These are phyloP conservation scores for Medicago truncatula DNA, from an alignment of 306 rosid genomes.

Conservation along the genomic window DNA sequence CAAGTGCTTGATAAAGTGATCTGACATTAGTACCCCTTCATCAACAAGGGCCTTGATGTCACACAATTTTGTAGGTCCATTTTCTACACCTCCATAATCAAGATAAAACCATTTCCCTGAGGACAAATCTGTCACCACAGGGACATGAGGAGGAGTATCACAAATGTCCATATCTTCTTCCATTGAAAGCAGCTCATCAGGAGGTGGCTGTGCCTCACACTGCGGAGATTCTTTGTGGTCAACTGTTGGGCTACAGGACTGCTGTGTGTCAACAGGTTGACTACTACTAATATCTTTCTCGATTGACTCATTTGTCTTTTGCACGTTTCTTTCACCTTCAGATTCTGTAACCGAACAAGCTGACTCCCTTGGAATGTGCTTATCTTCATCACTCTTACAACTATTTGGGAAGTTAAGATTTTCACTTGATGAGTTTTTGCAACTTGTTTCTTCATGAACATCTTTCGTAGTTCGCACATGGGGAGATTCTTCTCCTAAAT, in stretches of 20 bases:
- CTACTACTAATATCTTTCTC: slow-evolving; percentile 52
- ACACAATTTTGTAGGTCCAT: slow-evolving; percentile 81
- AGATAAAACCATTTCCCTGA: slow-evolving; percentile 95
- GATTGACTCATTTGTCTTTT: slow-evolving; percentile 44
- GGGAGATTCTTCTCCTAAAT: slow-evolving; percentile 68
- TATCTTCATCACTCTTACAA: slow-evolving; percentile 68
- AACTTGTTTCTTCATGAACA: slow-evolving; percentile 53
- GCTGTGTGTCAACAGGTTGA: slow-evolving; percentile 60
- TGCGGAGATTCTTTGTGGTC: slow-evolving; percentile 56
- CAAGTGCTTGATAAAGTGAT: slow-evolving; percentile 90
- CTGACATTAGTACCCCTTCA: slow-evolving; percentile 82
- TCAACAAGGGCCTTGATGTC: slow-evolving; percentile 86
- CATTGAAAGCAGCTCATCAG: slow-evolving; percentile 90
- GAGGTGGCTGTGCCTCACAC: slow-evolving; percentile 55
- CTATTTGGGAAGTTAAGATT: slow-evolving; percentile 51
- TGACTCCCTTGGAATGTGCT: slow-evolving; percentile 59
- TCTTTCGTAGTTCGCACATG: slow-evolving; percentile 56
- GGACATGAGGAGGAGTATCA: slow-evolving; percentile 95
- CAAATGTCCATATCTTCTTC: slow-evolving; percentile 99
- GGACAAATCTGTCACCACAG: slow-evolving; percentile 66
- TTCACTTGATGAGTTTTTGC: slow-evolving; percentile 63
- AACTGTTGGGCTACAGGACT: slow-evolving; percentile 62
- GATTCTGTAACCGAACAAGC: slow-evolving; percentile 64
- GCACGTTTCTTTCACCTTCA: slow-evolving; percentile 55
- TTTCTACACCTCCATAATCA: slow-evolving; percentile 78